Conservation (phyloP, 1,284 basidiomycete species). For the Malassezia obtusa region DNA sequence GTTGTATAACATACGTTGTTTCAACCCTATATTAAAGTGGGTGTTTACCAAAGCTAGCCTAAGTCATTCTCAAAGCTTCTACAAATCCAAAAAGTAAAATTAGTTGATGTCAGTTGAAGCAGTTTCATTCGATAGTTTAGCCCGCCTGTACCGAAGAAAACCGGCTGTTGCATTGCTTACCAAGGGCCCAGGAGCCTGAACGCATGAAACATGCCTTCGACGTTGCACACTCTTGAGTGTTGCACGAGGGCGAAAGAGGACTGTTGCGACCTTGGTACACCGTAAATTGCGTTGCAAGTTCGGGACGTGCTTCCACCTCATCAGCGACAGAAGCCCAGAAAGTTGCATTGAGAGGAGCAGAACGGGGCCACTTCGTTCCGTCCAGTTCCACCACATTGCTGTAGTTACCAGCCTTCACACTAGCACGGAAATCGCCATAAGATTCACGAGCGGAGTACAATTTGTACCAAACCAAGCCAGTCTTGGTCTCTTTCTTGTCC, state of each 20-base stretch:
- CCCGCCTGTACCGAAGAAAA: conserved; percentile 49
- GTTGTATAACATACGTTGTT: too few relatives aligned
- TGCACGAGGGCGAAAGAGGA: conserved; percentile 54
- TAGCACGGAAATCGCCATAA: conserved; percentile 54
- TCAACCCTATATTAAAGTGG: too few relatives aligned
- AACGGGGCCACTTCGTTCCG: conserved; percentile 53
- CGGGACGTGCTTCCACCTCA: conserved; percentile 57
- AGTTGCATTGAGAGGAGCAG: conserved; percentile 67
- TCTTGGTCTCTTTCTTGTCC: conserved; percentile 52
- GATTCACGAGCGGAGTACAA: conserved; percentile 64
- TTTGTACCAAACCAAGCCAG: conserved; percentile 60
- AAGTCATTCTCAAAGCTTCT: too few relatives aligned
- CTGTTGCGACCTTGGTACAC: conserved; percentile 64
- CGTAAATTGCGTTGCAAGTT: conserved; percentile 61
- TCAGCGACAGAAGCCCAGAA: conserved; percentile 74
- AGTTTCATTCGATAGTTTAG: too few relatives aligned
- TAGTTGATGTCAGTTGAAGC: too few relatives aligned
- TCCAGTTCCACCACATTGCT: not conserved
- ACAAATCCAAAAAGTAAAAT: too few relatives aligned
- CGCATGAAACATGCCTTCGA: conserved; percentile 72
- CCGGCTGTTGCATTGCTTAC: conserved; percentile 50
- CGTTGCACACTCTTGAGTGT: conserved; percentile 53
- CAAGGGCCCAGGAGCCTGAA: conserved; percentile 57
- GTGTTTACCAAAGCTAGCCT: too few relatives aligned
- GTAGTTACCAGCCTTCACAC: not conserved